These are phyloP conservation scores for Plasmodium fragile DNA, from an alignment of 169 alveolate species.

Conservation along the genomic window DNA sequence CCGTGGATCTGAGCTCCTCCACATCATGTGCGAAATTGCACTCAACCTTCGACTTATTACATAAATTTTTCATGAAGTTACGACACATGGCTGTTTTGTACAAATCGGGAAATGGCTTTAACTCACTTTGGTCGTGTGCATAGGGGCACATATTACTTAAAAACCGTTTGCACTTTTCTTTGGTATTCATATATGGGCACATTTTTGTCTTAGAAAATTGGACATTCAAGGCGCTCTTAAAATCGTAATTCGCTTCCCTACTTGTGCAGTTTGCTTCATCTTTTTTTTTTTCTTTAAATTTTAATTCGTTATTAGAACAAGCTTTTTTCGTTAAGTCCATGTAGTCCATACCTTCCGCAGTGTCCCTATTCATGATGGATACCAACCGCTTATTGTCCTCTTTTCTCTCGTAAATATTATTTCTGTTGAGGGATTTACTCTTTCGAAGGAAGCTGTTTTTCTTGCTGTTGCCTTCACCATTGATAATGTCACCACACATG, in stretches of 20 bases:
- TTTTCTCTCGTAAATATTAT: conserved; percentile 30
- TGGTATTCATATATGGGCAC: conserved; percentile 78
- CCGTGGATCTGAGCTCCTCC: conserved; percentile 76
- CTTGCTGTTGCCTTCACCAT: neutral
- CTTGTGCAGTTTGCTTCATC: conserved; percentile 27
- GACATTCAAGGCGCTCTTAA: conserved; percentile 69
- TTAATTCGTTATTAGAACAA: conserved; percentile 4
- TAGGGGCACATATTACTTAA: conserved; percentile 76
- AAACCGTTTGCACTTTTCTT: conserved; percentile 77
- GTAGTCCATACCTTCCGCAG: conserved; percentile 23
- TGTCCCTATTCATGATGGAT: conserved; percentile 14
- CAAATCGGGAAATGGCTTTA: conserved; percentile 76
- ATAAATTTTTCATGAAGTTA: conserved; percentile 72
- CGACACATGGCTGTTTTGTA: conserved; percentile 78
- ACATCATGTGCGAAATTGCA: conserved; percentile 77
- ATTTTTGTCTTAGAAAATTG: conserved; percentile 76
- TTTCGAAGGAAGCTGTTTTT: conserved; percentile 18
- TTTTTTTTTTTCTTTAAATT: conserved; percentile 37
- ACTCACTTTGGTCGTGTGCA: conserved; percentile 76
- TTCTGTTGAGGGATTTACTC: conserved; percentile 53
- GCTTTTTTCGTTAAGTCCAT: conserved; percentile 7
- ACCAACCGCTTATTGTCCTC: neutral
- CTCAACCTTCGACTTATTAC: conserved; percentile 65
- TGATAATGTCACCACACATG: neutral
- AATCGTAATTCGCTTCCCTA: conserved; percentile 67